Evolutionary conservation across 2,329 filamentous ascomycete species (phyloP), one percentile per base, ranked within the genome.

Genomic region (Colletotrichum tamarilloi): DNA sequence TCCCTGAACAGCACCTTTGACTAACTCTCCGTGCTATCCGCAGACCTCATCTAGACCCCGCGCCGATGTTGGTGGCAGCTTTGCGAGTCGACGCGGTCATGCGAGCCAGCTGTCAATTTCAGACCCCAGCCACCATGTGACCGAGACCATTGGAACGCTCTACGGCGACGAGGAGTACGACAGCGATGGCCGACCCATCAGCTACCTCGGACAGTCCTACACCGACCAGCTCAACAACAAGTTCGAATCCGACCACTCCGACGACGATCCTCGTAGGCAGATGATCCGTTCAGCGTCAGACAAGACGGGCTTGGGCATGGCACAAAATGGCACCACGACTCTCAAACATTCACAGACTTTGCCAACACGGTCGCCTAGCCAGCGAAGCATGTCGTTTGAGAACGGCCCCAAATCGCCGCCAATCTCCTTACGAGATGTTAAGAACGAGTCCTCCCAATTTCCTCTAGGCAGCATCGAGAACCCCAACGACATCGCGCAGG

Each of bases 111-210:
- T 91, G 63, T 91, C 89, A 69, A 91, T 97, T 82, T 97, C 94
- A 82, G 95, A 98, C 84, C 93, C 95, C 74, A 95, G 90, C 84
- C 95, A 98, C 84, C 95, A 98, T 89, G 94, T 98, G 81, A 98
- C 95, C 69, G 95, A 98, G 83, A 93, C 95, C 73, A 97, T 98
- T 83, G 94, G 94, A 65, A 95, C 95, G 78, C 90, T 97, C 84
- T 98, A 98, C 84, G 94, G 93, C 79, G 93, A 94, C 80, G 90
- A 91, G 79, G 90, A 92, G 77, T 90, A 94, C 78, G 88, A 90
- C 77, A 85, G 86, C 72, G 82, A 84, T 68, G 82, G 85, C 53
- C 91, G 93, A 58, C 94, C 94, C 46, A 84, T 95, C 78, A 96
- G 94, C 84, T 97, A 95, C 84, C 87, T 95, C 67, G 78, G 35